Evolutionary conservation across 176 grass and related monocot genomes (phyloP).

Genomic region (Rhynchospora pubera): DNA sequence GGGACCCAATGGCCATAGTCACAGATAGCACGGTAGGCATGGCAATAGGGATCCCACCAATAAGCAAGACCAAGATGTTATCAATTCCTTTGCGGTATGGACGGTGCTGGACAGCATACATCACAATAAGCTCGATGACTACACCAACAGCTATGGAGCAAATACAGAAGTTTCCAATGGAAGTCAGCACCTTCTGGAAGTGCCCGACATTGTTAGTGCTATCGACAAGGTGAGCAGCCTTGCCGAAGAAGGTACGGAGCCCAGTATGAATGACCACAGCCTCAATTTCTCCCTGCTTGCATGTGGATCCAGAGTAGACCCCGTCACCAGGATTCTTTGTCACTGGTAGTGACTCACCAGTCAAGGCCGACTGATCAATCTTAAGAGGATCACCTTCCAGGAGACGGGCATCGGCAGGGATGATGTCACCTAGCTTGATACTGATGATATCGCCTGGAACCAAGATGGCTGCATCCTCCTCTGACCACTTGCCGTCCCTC

Average conservation of each 20-base stretch:
- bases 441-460: slow-evolving; percentile 84
- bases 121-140: slow-evolving; percentile 53
- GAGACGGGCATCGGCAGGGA: slow-evolving; percentile 68
- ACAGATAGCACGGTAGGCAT: slow-evolving; percentile 87
- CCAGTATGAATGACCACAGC: slow-evolving; percentile 77
- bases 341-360: slow-evolving; percentile 72
- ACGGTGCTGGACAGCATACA: slow-evolving; percentile 71
- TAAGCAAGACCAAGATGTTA: slow-evolving; percentile 86
- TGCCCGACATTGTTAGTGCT: slow-evolving; percentile 90
- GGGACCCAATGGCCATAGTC: slow-evolving; percentile 86
- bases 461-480: slow-evolving; percentile 68
- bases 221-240: slow-evolving; percentile 91
- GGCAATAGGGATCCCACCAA: slow-evolving; percentile 81
- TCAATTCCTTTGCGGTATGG: slow-evolving; percentile 62
- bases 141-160: slow-evolving; percentile 50
- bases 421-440: slow-evolving; percentile 91
- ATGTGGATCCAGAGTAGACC: slow-evolving; percentile 81
- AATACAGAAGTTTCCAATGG: slow-evolving; percentile 86
- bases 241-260: slow-evolving; percentile 87
- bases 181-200: slow-evolving; percentile 77
- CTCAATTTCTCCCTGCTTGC: slow-evolving; percentile 95
- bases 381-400: slow-evolving; percentile 81
- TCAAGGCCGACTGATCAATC: slow-evolving; percentile 85
- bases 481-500: slow-evolving; percentile 68
- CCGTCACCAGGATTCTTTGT: slow-evolving; percentile 51